Conservation (phyloP, 148 eudicot species). For the Dianthus caryophyllus region DNA sequence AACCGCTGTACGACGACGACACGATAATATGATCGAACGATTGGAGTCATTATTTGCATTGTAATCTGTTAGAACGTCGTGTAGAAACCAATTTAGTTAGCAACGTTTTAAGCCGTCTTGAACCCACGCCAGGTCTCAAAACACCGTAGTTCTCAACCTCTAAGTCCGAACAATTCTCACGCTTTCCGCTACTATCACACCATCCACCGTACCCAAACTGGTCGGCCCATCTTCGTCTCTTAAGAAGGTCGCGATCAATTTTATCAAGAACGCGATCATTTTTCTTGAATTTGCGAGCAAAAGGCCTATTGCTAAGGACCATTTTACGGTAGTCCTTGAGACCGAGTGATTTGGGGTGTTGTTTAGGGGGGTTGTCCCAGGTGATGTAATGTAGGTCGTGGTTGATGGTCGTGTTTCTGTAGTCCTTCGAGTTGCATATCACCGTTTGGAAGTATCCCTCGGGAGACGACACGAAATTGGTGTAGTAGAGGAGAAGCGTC, state of each 20-base stretch:
- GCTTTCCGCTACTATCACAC: constrained; percentile 53
- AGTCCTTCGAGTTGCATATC: constrained; percentile 70
- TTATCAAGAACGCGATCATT: constrained; percentile 55
- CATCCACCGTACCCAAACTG: constrained; percentile 65
- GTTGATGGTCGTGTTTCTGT: constrained; percentile 70
- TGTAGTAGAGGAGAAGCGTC: constrained; percentile 87
- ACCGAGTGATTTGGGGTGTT: constrained; percentile 75
- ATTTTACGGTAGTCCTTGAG: constrained; percentile 68
- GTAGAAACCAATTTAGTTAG: constrained; percentile 44
- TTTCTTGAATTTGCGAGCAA: constrained; percentile 87
- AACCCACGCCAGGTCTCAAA: constrained; percentile 58
- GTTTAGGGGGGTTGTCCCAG: constrained; percentile 91
- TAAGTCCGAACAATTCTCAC: constrained; percentile 31
- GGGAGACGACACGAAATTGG: constrained; percentile 88
- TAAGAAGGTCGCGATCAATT: constrained; percentile 68
- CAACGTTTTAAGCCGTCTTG: constrained; percentile 50
- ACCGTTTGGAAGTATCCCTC: constrained; percentile 91
- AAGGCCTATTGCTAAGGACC: constrained; percentile 71
- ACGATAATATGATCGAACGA: too few species aligned
- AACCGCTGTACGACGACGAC: too few species aligned
- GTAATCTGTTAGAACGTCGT: constrained; percentile 34
- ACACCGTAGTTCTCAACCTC: constrained; percentile 54
- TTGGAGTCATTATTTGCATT: constrained; percentile 46
- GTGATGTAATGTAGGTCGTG: constrained; percentile 79
- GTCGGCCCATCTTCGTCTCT: constrained; percentile 27